Base-by-base conservation (phyloP, 495 filamentous ascomycete genomes). In the Hypomontagnella monticulosa region DNA sequence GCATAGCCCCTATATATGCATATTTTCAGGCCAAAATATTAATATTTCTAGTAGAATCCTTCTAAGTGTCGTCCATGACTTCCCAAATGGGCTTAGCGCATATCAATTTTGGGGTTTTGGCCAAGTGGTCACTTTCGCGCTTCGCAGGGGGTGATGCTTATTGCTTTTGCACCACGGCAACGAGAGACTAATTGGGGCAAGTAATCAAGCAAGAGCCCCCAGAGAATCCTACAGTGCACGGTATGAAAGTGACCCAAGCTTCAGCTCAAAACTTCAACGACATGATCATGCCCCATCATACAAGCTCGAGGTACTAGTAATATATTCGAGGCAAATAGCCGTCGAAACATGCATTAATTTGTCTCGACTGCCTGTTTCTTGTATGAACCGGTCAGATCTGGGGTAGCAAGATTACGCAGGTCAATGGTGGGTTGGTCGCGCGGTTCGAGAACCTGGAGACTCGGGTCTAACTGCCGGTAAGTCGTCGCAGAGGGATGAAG, bases 131-230 rank as follows among this genome's bases (percentile, higher is more conserved):
- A n/a, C n/a, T n/a, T n/a, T n/a, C n/a, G n/a, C n/a, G n/a, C n/a
- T n/a, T n/a, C n/a, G n/a, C n/a, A n/a, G n/a, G n/a, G n/a, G 66
- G 60, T 69, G 36, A 43, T 69, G 60, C 66, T 69, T 57, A 64
- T 60, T 34, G 34, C 44, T 43, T 37, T 49, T 34, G 42, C 55
- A 63, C 60, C 55, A 52, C 41, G 50, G 66, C 66, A 69, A 69
- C 66, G 30, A 15, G 27, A 53, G 44, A 41, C 37, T 27, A 23
- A 41, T 36, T 27, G n/a, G 18, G 19, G 30, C 42, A 56, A 49
- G 53, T 19, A 55, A 47, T 44, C 50, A 53, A 62, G 37, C 33
- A 62, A 55, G 57, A 61, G 38, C 40, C 16, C 40, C 51, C 33
- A 52, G 30, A 27, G 19, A 63, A 68, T 63, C 65, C 54, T 63